Base-by-base conservation (phyloP, 2,329 filamentous ascomycete species). In the Anthostomella pinea region DNA sequence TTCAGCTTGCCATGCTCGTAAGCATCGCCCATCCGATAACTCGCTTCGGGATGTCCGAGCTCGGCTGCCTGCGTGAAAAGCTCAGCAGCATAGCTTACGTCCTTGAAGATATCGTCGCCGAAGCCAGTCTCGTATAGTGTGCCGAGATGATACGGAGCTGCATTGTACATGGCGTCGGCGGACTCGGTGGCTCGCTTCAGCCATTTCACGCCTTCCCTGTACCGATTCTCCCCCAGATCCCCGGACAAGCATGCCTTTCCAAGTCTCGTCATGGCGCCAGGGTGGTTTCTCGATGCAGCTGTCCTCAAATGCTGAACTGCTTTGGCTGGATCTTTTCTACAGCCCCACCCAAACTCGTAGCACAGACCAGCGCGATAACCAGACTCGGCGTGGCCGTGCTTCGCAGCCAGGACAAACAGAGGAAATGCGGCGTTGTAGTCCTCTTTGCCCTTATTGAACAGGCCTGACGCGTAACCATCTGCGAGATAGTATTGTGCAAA, bases 341-440 rank as follows among this genome's bases (percentile, higher is more conserved):
- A 94, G 25, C 93, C 93, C 93, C 93, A 98, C 45, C 90, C 93
- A 64, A 96, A 97, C 63, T 98, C 93, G 67, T 97, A 97, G 68
- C 90, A 96, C 38, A 98, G 73, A 11, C 86, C 93, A 34, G 91
- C 85, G 37, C 93, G 85, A 65, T 96, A 98, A 22, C 84, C 90
- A 38, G 93, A 93, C 68, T 98, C 93, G 30, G 93, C 89, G 62
- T 98, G 93, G 20, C 93, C 93, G 65, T 96, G 93, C 67, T 97
- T 98, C 54, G 87, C 91, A 7, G 93, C 93, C 11, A 93, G 79
- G 23, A 95, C 76, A 59, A 98, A 98, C 19, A 97, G 79, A 7
- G 88, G 85, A 58, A 97, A 97, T 0, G 93, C 90, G 25, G 86
- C 83, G 57, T 90, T 87, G 59, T 94, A 85, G 59, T 98, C 93